phyloP scores from a whole-genome alignment of 169 alveolate genomes.

The Plasmodium falciparum region DNA sequence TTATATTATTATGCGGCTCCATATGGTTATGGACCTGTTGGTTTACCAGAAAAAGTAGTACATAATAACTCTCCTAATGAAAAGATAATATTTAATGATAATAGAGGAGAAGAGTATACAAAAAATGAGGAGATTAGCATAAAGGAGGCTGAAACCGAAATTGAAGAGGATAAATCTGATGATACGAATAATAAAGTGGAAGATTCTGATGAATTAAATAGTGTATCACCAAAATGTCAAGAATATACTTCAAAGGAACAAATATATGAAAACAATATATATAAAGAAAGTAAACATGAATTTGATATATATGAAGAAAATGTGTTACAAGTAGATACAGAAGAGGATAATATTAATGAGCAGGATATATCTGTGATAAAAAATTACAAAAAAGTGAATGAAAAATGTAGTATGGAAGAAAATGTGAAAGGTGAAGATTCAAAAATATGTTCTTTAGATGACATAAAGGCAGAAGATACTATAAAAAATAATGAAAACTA shows the following conservation, averaged over 20 bases:
- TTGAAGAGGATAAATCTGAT: background rate
- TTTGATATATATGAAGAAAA: background rate
- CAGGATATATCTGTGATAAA: background rate
- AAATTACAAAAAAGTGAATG: background rate
- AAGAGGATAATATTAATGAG: background rate
- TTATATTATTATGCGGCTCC: constrained; percentile 54
- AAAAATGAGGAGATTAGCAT: background rate
- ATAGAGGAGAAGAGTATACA: background rate
- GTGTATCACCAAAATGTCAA: background rate
- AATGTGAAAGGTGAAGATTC: background rate
- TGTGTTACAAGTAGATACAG: background rate
- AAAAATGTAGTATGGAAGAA: background rate
- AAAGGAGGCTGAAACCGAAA: background rate
- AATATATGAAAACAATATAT: background rate
- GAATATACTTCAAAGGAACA: background rate
- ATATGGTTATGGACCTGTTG: constrained; percentile 22
- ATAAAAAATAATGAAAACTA: background rate
- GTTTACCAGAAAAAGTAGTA: constrained; percentile 6
- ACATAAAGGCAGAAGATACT: background rate
- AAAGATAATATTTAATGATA: background rate
- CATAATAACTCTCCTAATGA: background rate
- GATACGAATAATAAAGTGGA: background rate
- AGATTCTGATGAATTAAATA: background rate
- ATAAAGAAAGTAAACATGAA: background rate
- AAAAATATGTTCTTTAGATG: background rate